A percentile compares a stretch with the other conserved stretches of the same genome.
Evolutionary conservation across 306 rosid species (phyloP).

Genomic region (Begonia peltatifolia): DNA sequence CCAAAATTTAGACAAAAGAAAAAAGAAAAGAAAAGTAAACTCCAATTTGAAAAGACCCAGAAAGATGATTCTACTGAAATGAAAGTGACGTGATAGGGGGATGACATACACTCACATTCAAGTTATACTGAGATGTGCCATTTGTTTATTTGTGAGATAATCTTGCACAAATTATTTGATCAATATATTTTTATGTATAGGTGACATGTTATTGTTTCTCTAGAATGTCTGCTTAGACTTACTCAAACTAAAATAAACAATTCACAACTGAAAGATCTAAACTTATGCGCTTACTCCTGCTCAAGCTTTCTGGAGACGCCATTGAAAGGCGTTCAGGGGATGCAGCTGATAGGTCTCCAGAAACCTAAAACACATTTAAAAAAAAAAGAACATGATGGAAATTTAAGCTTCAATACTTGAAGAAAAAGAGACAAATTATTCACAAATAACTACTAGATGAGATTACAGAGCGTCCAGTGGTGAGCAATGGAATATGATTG

Average conservation of each 20-base stretch:
- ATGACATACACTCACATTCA: no score
- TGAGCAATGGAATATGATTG: conserved; percentile 52
- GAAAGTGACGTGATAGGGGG: no score
- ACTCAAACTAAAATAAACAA: neutral
- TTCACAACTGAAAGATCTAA: conserved; percentile 12
- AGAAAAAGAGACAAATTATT: conserved; percentile 8
- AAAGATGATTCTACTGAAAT: no score
- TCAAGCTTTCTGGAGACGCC: conserved; percentile 84
- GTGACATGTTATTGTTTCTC: no score
- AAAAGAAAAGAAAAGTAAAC: neutral
- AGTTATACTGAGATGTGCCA: neutral
- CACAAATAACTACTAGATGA: conserved; percentile 31
- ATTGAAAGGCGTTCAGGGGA: conserved; percentile 84
- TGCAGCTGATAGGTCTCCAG: conserved; percentile 96
- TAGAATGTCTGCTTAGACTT: no score
- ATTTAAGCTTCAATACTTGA: conserved; percentile 4
- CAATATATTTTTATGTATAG: no score
- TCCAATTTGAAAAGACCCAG: neutral
- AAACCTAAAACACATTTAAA: conserved; percentile 31
- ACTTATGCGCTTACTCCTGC: conserved; percentile 22
- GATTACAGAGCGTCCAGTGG: conserved; percentile 36
- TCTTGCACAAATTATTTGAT: no score
- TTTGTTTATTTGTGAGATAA: neutral
- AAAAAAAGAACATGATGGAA: neutral
- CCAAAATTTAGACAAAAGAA: neutral